Evolutionary conservation across 331 rosid species (phyloP), one percentile per base, ranked within the genome.

Genomic region (Acacia concinna): DNA sequence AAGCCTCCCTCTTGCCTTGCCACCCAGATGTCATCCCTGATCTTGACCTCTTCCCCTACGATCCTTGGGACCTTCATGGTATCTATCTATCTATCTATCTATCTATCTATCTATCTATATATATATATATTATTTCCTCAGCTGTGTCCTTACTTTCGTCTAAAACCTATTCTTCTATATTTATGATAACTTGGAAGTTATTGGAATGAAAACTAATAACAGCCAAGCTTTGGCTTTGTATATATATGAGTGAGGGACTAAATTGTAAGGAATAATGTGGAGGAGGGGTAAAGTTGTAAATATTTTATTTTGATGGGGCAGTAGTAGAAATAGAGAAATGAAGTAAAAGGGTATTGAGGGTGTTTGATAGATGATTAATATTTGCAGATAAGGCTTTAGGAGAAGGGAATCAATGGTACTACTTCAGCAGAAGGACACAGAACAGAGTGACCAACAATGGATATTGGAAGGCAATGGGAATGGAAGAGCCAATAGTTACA

Each of bases 1-100:
- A 91, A 77, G 98, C 92, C 2, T 72, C 93, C 21, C 95, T 95
- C 74, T 70, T 95, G 21, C 99, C 99, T 23, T 90, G 91, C 77
- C 98, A 95, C 46, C 99, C 99, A 0, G 99, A 95, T 52, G 96
- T 93, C 88, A 93, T 95, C 49, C 99, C 99, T 73, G 99, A 95
- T 85, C 99, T 95, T 83, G 90, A 87, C 54, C 97, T 93, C 81
- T 89, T 74, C 65, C 89, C 93, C 0, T 89, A 81, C 54, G 94
- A 95, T 78, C 99, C 99, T 0, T 95, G 99, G 99, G 91, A 93
- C 9, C 94, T 95, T 49, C 73, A 87, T 35, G 99, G 99, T 93
- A 87, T 27, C 8, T 47, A 18, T 49, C 0, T 49, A 4, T 6
- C n/a, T n/a, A n/a, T n/a, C n/a, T n/a, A n/a, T n/a, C n/a, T n/a